Base-by-base conservation (phyloP, 179 eudicot genomes). In the Heliamphora pulchella region DNA sequence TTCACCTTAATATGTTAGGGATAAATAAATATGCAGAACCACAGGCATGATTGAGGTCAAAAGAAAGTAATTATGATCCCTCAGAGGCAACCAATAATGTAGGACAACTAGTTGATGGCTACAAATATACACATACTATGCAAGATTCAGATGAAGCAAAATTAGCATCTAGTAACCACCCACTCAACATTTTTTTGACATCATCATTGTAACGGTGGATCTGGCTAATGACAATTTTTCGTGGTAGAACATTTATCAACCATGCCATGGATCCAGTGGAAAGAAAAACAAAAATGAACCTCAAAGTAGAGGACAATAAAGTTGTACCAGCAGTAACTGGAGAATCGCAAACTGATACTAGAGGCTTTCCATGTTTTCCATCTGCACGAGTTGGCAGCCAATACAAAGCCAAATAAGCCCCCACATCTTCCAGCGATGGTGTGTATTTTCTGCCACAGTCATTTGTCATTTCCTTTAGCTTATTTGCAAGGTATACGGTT, bases 371-470 rank as follows among this genome's bases (percentile, higher is more conserved):
- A 75, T 68, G 77, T 86, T 89, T 84, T 4, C 98, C 97, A 86
- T 94, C 99, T 71, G 87, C 85, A 69, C 99, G 96, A 80, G 85
- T 83, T 63, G 99, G 99, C 75, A 94, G 87, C 98, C 98, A 96
- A 82, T 88, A 82, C 80, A 96, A 85, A 22, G 89, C 94, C 89
- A 96, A 84, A 89, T 90, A 92, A 71, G 87, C 64, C 68, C 93
- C 99, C 81, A 96, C 93, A 78, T 96, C 99, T 80, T 90, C 91
- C 73, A 96, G 88, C 55, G 89, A 86, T 71, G 99, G 99, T 57
- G 89, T 89, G 80, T 94, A 96, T 76, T 88, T 78, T 75, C 99
- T 96, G 94, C 76, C 71, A 85, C 46, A 81, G 15, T 57, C 74
- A 63, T 46, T 70, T 47, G 79, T 65, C 75, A 85, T 53, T 20